phyloP scores from a whole-genome alignment of 106 monocot genomes.

The Vanilla planifolia region DNA sequence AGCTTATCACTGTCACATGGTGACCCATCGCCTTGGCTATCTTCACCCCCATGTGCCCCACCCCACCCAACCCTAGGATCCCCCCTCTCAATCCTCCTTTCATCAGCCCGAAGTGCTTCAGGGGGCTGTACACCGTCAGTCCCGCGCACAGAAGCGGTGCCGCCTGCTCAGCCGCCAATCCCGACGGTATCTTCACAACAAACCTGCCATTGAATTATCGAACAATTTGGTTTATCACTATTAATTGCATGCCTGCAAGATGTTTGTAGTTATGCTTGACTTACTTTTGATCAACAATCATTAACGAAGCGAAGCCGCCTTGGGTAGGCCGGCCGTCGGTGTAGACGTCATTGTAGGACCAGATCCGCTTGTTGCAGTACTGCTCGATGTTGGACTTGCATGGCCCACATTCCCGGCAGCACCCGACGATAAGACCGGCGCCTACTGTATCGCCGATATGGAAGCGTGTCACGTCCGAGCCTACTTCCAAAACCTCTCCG shows the following conservation, averaged over 20 bases:
- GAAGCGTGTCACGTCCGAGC: constrained; percentile 40
- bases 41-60: constrained; percentile 97
- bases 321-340: constrained; percentile 78
- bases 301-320: constrained; percentile 73
- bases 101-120: constrained; percentile 64
- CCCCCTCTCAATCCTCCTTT: constrained; percentile 46
- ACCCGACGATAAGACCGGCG: constrained; percentile 53
- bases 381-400: constrained; percentile 69
- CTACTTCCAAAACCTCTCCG: constrained; percentile 84
- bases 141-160: constrained; percentile 95
- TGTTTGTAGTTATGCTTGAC: constrained; percentile 7
- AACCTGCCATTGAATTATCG: constrained; percentile 40
- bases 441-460: constrained; percentile 51
- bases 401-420: constrained; percentile 55
- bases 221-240: no score
- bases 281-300: constrained; percentile 83
- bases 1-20: constrained; percentile 96
- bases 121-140: constrained; percentile 90
- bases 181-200: constrained; percentile 74
- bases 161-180: constrained; percentile 77
- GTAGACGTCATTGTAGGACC: constrained; percentile 89
- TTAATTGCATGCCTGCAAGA: neutral
- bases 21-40: constrained; percentile 96
- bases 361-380: constrained; percentile 81
- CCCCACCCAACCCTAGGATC: constrained; percentile 87